A percentile compares a stretch with the other conserved stretches of the same genome.
Conservation (phyloP, 805 yeast species). For the Torulaspora indica region DNA sequence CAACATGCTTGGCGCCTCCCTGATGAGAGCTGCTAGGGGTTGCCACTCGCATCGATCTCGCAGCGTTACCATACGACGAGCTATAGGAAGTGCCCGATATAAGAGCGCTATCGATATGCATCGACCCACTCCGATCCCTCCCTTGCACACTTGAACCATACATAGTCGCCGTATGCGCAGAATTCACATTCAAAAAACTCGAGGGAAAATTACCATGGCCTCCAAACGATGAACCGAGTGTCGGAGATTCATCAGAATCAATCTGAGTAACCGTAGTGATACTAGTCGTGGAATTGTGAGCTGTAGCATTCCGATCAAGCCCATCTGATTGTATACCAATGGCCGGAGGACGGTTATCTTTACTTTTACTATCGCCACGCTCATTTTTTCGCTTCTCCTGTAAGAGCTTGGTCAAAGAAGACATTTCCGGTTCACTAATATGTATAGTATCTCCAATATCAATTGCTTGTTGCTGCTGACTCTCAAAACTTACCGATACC, state of each 20-base stretch:
- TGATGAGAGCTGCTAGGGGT: constrained; percentile 13
- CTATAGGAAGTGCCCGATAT: constrained; percentile 8
- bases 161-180: constrained; percentile 36
- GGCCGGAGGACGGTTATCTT: constrained; percentile 3
- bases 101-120: constrained; percentile 20
- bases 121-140: constrained; percentile 25
- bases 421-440: constrained; percentile 22
- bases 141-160: constrained; percentile 22
- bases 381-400: constrained; percentile 34
- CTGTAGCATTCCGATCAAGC: constrained; percentile 13
- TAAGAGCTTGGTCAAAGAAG: constrained; percentile 34
- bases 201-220: constrained; percentile 21
- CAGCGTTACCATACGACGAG: constrained; percentile 10
- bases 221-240: constrained; percentile 14
- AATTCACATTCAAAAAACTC: constrained; percentile 34
- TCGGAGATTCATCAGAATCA: constrained; percentile 22
- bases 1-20: constrained; percentile 25
- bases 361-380: constrained; percentile 10
- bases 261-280: constrained; percentile 31
- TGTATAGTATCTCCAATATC: neutral
- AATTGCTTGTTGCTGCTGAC: neutral
- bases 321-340: constrained; percentile 8
- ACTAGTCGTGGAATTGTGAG: constrained; percentile 22
- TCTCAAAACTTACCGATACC: neutral
- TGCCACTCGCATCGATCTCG: constrained; percentile 17